Evolutionary conservation across 371 early-diverging fungal species (phyloP).

Genomic region (Mortierella sp.): DNA sequence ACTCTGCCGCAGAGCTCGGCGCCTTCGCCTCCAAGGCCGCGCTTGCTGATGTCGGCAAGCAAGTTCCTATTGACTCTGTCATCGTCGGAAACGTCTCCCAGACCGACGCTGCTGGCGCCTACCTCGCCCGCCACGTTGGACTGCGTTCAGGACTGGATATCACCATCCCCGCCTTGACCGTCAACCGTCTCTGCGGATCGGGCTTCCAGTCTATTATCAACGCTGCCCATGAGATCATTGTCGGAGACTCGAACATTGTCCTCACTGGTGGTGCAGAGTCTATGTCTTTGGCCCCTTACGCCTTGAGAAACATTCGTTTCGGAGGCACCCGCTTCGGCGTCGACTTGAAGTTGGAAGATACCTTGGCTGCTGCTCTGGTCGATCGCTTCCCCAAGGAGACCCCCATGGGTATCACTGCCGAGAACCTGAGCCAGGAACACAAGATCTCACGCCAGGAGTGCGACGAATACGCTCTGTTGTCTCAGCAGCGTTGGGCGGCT

Average conservation of each 20-base stretch:
- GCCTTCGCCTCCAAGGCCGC: constrained; percentile 93
- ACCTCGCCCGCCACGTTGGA: constrained; percentile 94
- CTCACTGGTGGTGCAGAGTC: constrained; percentile 94
- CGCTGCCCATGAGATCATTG: constrained; percentile 89
- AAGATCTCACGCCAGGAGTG: constrained; percentile 84
- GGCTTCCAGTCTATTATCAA: constrained; percentile 96
- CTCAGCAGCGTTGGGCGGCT: constrained; percentile 88
- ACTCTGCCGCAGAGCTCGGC: constrained; percentile 89
- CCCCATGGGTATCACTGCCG: constrained; percentile 98
- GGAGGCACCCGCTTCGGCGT: constrained; percentile 86
- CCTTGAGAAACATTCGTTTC: constrained; percentile 81
- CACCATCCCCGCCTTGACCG: constrained; percentile 85
- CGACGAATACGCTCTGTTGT: constrained; percentile 86
- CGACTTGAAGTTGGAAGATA: constrained; percentile 89
- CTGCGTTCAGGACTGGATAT: constrained; percentile 87
- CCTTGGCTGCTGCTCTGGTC: constrained; percentile 85
- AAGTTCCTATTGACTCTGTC: constrained; percentile 85
- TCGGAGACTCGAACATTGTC: constrained; percentile 88
- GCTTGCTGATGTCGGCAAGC: constrained; percentile 76
- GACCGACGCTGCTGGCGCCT: constrained; percentile 85
- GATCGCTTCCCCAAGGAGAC: constrained; percentile 88
- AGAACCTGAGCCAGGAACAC: constrained; percentile 91
- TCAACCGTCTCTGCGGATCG: constrained; percentile 97
- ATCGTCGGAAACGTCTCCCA: constrained; percentile 97
- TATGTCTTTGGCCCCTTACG: constrained; percentile 94